Percentiles rank a stretch among this genome's conserved stretches.
Evolutionary conservation across 2,329 filamentous ascomycete genomes (phyloP).

Genomic region (Celoporthe dispersa): DNA sequence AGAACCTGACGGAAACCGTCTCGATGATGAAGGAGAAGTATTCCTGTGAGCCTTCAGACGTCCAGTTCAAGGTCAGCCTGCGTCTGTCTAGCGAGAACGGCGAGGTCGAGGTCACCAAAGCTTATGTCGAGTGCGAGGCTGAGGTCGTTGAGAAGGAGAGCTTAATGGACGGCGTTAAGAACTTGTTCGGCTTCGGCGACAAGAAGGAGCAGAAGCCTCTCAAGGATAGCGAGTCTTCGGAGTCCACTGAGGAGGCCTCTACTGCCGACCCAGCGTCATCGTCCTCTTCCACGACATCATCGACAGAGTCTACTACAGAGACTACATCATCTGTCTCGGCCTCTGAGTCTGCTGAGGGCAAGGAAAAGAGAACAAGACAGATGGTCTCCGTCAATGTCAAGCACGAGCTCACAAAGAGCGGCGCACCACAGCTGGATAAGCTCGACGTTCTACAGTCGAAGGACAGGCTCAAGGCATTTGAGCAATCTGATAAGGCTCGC

Average conservation of each 20-base stretch:
- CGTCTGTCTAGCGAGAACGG: slow-evolving; percentile 75
- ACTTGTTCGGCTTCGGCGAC: slow-evolving; percentile 90
- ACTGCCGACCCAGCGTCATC: slow-evolving; percentile 48
- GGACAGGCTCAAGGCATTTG: slow-evolving; percentile 81
- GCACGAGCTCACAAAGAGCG: slow-evolving; percentile 53
- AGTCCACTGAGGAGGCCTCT: slow-evolving; percentile 47
- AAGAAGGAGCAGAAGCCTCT: slow-evolving; percentile 84
- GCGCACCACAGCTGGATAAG: slow-evolving; percentile 54
- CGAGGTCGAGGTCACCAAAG: slow-evolving; percentile 76
- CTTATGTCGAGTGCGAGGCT: slow-evolving; percentile 83
- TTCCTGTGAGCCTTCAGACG: slow-evolving; percentile 74
- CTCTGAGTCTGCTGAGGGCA: slow-evolving; percentile 55
- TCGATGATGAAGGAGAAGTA: slow-evolving; percentile 77
- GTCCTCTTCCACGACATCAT: slow-evolving; percentile 37
- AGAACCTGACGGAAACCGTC: slow-evolving; percentile 86
- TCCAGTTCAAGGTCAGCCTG: slow-evolving; percentile 79
- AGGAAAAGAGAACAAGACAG: slow-evolving; percentile 63
- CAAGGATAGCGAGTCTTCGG: slow-evolving; percentile 59
- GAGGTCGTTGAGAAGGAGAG: slow-evolving; percentile 75
- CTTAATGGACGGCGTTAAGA: slow-evolving; percentile 93
- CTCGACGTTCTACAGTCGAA: slow-evolving; percentile 58
- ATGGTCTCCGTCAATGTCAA: slow-evolving; percentile 59
- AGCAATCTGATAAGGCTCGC: slow-evolving; percentile 80
- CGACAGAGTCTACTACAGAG: slow-evolving; percentile 36
- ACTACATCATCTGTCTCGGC: slow-evolving; percentile 49